Evolutionary conservation across 176 grass and related monocot genomes (phyloP).

Genomic region (Rhynchospora breviuscula): DNA sequence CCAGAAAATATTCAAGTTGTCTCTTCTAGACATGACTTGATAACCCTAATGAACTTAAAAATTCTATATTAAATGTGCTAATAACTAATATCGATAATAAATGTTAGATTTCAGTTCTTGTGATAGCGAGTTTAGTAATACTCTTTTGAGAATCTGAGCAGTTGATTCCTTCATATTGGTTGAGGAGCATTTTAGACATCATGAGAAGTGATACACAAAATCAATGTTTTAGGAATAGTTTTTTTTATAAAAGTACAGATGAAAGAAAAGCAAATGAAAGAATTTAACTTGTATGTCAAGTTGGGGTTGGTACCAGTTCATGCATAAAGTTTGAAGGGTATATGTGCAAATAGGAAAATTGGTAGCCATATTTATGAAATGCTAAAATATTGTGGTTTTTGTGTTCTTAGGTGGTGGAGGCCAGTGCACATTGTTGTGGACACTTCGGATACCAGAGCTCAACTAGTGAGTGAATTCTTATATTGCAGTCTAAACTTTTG

Average conservation of each 20-base stretch:
- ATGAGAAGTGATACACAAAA: background rate
- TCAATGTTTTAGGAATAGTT: background rate
- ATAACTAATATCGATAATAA: background rate
- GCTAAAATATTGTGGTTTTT: background rate
- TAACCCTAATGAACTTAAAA: background rate
- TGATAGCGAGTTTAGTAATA: background rate
- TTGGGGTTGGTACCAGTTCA: background rate
- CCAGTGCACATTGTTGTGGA: conserved; percentile 51
- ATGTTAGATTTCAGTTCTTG: background rate
- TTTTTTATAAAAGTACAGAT: background rate
- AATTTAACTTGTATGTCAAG: background rate
- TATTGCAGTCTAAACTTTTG: background rate
- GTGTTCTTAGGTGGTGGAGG: conserved; percentile 45
- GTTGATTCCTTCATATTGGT: background rate
- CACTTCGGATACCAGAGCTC: conserved; percentile 63
- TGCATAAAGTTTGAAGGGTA: background rate
- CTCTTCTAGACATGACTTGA: background rate
- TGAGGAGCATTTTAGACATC: background rate
- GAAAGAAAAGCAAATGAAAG: background rate
- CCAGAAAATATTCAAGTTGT: background rate
- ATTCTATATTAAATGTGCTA: background rate
- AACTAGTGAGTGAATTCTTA: conserved; percentile 37
- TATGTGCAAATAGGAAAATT: background rate
- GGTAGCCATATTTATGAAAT: background rate
- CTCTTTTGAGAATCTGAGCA: background rate